Percentiles rank a stretch among this genome's conserved stretches.
Evolutionary conservation across 257 asterid genomes (phyloP).

Genomic region (Mentha longifolia): DNA sequence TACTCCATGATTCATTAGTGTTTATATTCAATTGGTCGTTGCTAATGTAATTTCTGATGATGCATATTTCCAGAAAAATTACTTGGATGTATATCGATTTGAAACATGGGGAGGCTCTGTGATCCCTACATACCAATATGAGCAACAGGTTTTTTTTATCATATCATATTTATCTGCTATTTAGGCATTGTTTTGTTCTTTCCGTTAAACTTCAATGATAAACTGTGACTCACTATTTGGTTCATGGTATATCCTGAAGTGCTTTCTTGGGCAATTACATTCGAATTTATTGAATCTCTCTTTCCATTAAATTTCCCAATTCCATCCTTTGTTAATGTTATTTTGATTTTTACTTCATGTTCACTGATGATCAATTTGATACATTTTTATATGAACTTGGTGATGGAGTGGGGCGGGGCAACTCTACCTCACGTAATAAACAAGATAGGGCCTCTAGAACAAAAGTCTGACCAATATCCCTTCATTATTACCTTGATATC

Average conservation of each 20-base stretch:
- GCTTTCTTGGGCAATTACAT: not conserved
- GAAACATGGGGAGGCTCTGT: constrained; percentile 96
- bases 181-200: constrained; percentile 10
- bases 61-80: constrained; percentile 72
- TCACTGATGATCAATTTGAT: not conserved
- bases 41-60: constrained; percentile 32
- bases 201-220: constrained; percentile 11
- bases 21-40: constrained; percentile 1
- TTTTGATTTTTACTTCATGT: constrained; percentile 22
- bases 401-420: not conserved
- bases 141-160: constrained; percentile 72
- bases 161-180: constrained; percentile 28
- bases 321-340: constrained; percentile 14
- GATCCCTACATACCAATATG: constrained; percentile 75
- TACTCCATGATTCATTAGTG: constrained; percentile 16
- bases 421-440: no score
- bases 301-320: constrained; percentile 1
- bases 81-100: constrained; percentile 86
- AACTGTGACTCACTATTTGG: no score
- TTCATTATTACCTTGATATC: not conserved
- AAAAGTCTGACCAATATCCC: no score
- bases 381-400: not conserved
- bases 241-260: no score
- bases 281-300: constrained; percentile 3
- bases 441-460: no score